Percentiles rank a stretch among this genome's conserved stretches.
Evolutionary conservation across 371 early-diverging fungal species (phyloP).

Genomic region (Rhizomucor miehei): DNA sequence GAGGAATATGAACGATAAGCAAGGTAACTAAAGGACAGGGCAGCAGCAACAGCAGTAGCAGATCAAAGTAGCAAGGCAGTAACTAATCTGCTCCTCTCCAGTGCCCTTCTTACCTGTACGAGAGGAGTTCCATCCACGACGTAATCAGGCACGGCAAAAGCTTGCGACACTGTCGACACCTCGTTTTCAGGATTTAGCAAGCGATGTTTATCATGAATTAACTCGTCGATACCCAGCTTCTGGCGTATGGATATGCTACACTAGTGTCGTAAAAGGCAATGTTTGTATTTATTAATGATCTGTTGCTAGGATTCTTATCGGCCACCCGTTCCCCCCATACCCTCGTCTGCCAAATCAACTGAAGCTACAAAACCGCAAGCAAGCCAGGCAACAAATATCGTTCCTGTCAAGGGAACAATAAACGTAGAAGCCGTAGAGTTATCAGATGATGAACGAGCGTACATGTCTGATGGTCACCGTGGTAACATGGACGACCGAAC

Average conservation of each 20-base stretch:
- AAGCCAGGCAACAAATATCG: conserved; percentile 44
- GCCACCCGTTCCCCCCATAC: conserved; percentile 41
- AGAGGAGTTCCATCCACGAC: conserved; percentile 89
- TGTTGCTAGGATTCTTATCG: conserved; percentile 12
- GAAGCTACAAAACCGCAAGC: conserved; percentile 23
- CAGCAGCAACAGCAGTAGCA: neutral
- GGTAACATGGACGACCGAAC: conserved; percentile 3
- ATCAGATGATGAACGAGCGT: conserved; percentile 27
- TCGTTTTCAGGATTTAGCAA: conserved; percentile 89
- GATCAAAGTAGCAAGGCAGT: neutral
- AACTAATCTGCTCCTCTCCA: conserved; percentile 22
- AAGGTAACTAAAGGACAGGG: conserved; percentile 43
- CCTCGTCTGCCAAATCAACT: conserved; percentile 6
- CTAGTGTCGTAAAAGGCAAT: too few species aligned
- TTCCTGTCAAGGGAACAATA: conserved; percentile 49
- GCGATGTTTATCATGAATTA: conserved; percentile 88
- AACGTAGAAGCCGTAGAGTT: conserved; percentile 33
- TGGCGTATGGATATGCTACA: too few species aligned
- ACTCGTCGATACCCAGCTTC: conserved; percentile 68
- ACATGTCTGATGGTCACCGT: neutral
- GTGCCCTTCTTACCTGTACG: conserved; percentile 85
- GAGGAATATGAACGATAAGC: conserved; percentile 56
- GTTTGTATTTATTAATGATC: neutral
- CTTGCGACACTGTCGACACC: conserved; percentile 83
- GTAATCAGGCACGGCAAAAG: conserved; percentile 97